These are phyloP conservation scores for Globisporangium radiosum DNA, from an alignment of 352 stramenopile species.

Conservation along the genomic window DNA sequence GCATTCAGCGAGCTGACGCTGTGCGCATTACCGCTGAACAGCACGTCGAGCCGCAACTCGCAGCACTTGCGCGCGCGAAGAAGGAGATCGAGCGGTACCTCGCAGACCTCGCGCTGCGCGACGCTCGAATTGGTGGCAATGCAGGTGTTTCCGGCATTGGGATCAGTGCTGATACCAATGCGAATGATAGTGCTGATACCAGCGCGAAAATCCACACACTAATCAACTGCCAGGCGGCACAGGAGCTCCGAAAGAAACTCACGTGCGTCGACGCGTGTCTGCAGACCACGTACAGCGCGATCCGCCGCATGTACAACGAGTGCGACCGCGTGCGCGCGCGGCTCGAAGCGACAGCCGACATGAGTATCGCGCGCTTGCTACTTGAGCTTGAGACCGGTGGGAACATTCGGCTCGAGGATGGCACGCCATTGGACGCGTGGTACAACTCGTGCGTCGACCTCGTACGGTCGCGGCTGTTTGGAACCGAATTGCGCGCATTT, in stretches of 20 bases:
- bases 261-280: slow-evolving; percentile 33
- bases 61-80: slow-evolving; percentile 37
- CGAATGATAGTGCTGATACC: background rate
- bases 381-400: slow-evolving; percentile 88
- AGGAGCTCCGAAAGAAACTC: slow-evolving; percentile 33
- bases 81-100: slow-evolving; percentile 63
- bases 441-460: slow-evolving; percentile 81
- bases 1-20: slow-evolving; percentile 38
- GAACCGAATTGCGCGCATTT: slow-evolving; percentile 42
- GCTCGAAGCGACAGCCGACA: slow-evolving; percentile 52
- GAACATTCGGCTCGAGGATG: slow-evolving; percentile 89
- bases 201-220: background rate
- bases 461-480: slow-evolving; percentile 63
- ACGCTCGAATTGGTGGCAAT: background rate
- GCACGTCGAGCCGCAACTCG: slow-evolving; percentile 41
- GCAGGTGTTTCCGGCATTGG: background rate
- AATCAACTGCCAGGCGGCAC: slow-evolving; percentile 7
- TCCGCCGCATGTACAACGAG: slow-evolving; percentile 56
- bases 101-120: slow-evolving; percentile 6
- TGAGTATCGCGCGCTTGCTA: slow-evolving; percentile 75
- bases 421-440: slow-evolving; percentile 74
- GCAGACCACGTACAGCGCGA: slow-evolving; percentile 23
- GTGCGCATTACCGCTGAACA: slow-evolving; percentile 41
- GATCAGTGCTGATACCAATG: background rate
- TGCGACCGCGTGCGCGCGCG: slow-evolving; percentile 39